Evolutionary conservation across 805 yeast genomes (phyloP).

Genomic region (Pichia pseudocactophila): DNA sequence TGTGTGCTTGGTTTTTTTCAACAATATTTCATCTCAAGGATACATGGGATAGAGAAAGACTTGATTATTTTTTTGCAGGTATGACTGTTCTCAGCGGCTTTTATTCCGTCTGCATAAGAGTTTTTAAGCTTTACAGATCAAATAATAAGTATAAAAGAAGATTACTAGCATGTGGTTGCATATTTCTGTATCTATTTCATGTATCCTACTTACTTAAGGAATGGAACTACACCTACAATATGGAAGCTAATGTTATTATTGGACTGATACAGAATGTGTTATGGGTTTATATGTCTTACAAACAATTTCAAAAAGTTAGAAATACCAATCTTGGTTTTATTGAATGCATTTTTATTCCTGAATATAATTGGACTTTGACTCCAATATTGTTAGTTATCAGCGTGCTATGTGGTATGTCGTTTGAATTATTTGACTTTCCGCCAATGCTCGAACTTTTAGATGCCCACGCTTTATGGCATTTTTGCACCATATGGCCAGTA

Average conservation of each 20-base stretch:
- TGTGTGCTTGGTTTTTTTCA: constrained; percentile 84
- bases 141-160: constrained; percentile 23
- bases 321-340: constrained; percentile 11
- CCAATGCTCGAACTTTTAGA: constrained; percentile 64
- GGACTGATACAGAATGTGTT: constrained; percentile 67
- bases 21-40: constrained; percentile 87
- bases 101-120: constrained; percentile 55
- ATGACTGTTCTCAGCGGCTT: constrained; percentile 76
- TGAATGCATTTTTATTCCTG: constrained; percentile 20
- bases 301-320: constrained; percentile 21
- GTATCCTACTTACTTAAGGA: constrained; percentile 53
- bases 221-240: constrained; percentile 91
- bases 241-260: constrained; percentile 76
- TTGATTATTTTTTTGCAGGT: constrained; percentile 92
- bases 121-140: constrained; percentile 45
- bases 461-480: constrained; percentile 93
- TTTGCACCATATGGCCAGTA: constrained; percentile 77
- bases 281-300: constrained; percentile 35
- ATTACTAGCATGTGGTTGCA: constrained; percentile 34
- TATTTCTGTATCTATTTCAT: constrained; percentile 51
- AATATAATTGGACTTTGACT: constrained; percentile 35
- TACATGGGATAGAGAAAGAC: constrained; percentile 63
- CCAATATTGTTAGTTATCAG: constrained; percentile 45
- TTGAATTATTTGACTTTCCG: constrained; percentile 86
- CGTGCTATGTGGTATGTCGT: constrained; percentile 70